These are phyloP conservation scores for Blastocystis sp. DNA, from an alignment of 352 stramenopile species.

Conservation along the genomic window DNA sequence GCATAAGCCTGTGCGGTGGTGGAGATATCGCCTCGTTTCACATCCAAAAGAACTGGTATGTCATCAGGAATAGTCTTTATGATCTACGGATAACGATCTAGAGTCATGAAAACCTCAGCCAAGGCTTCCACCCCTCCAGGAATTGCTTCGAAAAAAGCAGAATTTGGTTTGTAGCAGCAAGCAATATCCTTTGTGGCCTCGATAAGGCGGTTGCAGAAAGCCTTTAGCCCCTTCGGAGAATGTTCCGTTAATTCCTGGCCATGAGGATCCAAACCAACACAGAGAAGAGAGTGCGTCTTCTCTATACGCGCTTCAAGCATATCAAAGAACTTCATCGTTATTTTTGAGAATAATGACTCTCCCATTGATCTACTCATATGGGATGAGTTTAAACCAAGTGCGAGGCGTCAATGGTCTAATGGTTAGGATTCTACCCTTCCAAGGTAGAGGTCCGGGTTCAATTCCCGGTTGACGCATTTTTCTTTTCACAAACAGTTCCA, in stretches of 20 bases:
- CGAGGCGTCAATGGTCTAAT: constrained; percentile 53
- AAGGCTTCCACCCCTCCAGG: constrained; percentile 79
- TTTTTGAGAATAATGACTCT: background rate
- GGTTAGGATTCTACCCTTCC: constrained; percentile 56
- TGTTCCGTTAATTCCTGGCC: constrained; percentile 71
- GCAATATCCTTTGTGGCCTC: constrained; percentile 83
- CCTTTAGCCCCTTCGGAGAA: constrained; percentile 79
- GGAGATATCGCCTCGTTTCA: constrained; percentile 96
- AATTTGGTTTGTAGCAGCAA: constrained; percentile 95
- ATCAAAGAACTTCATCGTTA: constrained; percentile 74
- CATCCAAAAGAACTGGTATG: constrained; percentile 91
- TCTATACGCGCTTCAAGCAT: constrained; percentile 75
- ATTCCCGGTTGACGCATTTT: constrained; percentile 58
- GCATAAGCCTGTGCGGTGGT: constrained; percentile 91
- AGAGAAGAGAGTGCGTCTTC: constrained; percentile 87
- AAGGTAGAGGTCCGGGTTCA: constrained; percentile 55
- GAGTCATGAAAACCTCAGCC: constrained; percentile 70
- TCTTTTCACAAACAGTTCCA: background rate
- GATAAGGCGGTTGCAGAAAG: constrained; percentile 89
- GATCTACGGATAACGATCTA: constrained; percentile 42
- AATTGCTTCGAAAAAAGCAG: constrained; percentile 92
- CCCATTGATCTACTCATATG: background rate
- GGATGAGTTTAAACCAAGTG: background rate
- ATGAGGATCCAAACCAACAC: constrained; percentile 94
- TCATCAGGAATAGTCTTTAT: constrained; percentile 72